phyloP scores from a whole-genome alignment of 2,329 filamentous ascomycete species.

The Ceratocystis ficicola region DNA sequence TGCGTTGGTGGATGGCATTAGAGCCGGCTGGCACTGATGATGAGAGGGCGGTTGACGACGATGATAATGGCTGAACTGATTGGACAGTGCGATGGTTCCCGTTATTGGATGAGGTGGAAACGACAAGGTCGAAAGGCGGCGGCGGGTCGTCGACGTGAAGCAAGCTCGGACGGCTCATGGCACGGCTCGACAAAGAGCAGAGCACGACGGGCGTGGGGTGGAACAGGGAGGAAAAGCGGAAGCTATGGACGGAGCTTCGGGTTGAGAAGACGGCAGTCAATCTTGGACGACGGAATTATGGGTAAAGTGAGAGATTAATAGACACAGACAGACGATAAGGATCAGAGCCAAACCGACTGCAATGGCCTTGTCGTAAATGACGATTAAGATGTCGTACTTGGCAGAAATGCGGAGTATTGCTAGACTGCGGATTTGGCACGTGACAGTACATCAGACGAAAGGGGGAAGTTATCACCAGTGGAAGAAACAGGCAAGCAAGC shows the following conservation, averaged over 20 bases:
- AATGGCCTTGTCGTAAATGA: background rate
- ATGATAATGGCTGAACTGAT: background rate
- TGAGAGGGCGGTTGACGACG: constrained; percentile 4
- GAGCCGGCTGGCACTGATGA: background rate
- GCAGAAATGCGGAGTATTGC: constrained; percentile 1
- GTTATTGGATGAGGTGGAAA: background rate
- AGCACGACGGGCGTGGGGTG: background rate
- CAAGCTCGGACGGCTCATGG: constrained; percentile 16
- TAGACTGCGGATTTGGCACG: background rate
- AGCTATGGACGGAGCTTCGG: no score
- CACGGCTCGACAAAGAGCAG: background rate
- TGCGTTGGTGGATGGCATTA: background rate
- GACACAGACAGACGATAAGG: no score
- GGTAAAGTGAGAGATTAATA: no score
- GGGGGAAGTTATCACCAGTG: background rate
- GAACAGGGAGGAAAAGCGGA: background rate
- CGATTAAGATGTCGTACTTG: no score
- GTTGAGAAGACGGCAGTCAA: no score
- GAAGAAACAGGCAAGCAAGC: background rate
- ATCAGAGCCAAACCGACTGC: background rate
- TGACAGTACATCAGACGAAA: background rate
- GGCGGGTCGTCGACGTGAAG: constrained; percentile 19
- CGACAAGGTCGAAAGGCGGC: constrained; percentile 18
- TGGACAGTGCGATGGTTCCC: background rate
- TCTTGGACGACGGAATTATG: no score